These are phyloP conservation scores for Colletotrichum camelliae DNA, from an alignment of 2,329 filamentous ascomycete species.

Conservation along the genomic window DNA sequence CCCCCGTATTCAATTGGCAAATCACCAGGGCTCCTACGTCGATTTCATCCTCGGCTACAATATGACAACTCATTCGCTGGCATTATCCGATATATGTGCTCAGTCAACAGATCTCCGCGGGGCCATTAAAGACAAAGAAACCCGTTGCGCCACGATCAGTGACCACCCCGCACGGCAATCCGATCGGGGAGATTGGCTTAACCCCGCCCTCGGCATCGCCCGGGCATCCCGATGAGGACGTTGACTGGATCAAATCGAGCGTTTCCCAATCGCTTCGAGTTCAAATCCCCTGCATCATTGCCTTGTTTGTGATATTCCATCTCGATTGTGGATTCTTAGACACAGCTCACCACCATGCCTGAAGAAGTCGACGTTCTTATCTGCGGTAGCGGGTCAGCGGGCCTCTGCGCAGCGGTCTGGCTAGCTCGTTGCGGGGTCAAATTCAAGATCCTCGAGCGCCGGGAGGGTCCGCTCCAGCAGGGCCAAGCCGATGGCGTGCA, in stretches of 20 bases:
- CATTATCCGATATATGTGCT: accelerated
- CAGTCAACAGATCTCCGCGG: not conserved
- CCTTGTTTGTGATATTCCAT: not conserved
- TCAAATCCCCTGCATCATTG: not conserved
- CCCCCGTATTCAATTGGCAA: accelerated
- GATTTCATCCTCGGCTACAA: accelerated
- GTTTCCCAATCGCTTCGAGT: not conserved
- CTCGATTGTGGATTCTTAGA: not conserved
- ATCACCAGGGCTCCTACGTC: accelerated
- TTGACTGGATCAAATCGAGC: not conserved
- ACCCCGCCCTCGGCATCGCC: not conserved
- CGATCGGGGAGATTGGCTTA: not conserved
- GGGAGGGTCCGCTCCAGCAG: conserved; percentile 3
- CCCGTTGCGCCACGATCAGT: not conserved
- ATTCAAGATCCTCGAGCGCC: conserved; percentile 44
- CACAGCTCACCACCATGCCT: conserved; percentile 3
- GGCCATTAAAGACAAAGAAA: not conserved
- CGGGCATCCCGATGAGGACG: not conserved
- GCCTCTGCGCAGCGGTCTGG: conserved; percentile 49
- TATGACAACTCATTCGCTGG: not conserved
- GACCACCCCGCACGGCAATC: not conserved
- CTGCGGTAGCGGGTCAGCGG: conserved; percentile 33
- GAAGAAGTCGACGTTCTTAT: conserved; percentile 14
- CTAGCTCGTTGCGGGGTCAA: conserved; percentile 44
- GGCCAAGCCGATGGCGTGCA: conserved; percentile 71